Base-by-base conservation (phyloP, 2,329 filamentous ascomycete genomes). In the Pseudogymnoascus sp. region DNA sequence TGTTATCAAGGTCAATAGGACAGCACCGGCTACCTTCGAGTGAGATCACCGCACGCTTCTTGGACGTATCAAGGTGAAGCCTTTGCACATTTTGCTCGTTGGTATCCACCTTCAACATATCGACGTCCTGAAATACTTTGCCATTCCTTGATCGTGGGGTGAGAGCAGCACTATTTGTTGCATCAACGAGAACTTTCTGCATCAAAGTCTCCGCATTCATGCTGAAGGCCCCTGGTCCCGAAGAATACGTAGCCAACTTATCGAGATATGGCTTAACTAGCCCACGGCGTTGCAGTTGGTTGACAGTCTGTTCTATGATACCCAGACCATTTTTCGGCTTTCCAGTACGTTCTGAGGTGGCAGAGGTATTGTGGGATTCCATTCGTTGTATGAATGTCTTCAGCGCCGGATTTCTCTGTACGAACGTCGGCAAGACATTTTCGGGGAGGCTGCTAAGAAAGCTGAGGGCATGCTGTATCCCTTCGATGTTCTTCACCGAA, bases 401-500 rank as follows among this genome's bases (percentile, higher is more conserved):
- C 50, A 56, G 16, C 2, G 29, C 10, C 6, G 26, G 19, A 21
- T 56, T 56, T 33, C 16, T 56, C 29, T 56, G 50, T 4, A 56
- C 50, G 11, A 56, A 56, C 19, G 50, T 56, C 29, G 50, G 50
- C 50, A 31, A 56, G 10, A 33, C n/a, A 21, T 56, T 33, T 33
- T 56, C 50, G 19, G 50, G 50, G 26, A 56, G 50, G 31, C 33
- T 56, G n/a, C 16, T 33, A 19, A 56, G 50, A 33, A 56, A 56
- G 7, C n/a, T 13, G n/a, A 56, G 50, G 13, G 50, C 50, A 33
- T 56, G 6, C 33, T 19, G 50, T 56, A 56, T 56, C 13, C 50
- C 50, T 56, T 56, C 29, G 6, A 56, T 56, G 16, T 33, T 56
- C 50, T 56, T 56, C 50, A 56, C 50, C n/a, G 50, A 56, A 21